Evolutionary conservation across 371 early-diverging fungal genomes (phyloP), one percentile per base, ranked within the genome.

Genomic region (Syncephalis plumigaleata): DNA sequence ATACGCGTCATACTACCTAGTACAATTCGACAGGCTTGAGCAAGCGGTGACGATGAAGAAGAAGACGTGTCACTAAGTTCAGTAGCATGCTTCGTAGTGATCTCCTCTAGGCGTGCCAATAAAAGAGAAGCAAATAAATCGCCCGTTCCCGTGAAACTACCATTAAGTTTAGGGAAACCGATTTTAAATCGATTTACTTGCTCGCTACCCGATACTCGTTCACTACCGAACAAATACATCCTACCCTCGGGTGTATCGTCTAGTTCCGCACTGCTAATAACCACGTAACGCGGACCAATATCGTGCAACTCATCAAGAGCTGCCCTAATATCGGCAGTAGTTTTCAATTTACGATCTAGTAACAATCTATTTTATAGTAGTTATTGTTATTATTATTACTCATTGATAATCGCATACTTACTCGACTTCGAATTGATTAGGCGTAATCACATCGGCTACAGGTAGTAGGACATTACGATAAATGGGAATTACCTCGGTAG

Each of bases 341-440:
- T 57, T 4, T 48, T 51, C n/a, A 87, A 74, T 26, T 58, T 65
- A 27, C 57, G 65, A 22, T 67, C 82, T 0, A 87, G 57, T 0
- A 93, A 66, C 18, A 67, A 56, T 51, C 79, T 77, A n/a, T n/a
- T n/a, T n/a, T n/a, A n/a, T n/a, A n/a, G 51, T 31, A 31, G 11
- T 31, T 22, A 21, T 15, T 20, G n/a, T 18, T 7, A 42, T 21
- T 8, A 42, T 2, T 23, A 39, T 48, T 21, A 42, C 18, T 49
- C 7, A 36, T 20, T n/a, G 15, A 36, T 17, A 24, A 31, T 38
- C 25, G 39, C 11, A 15, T 24, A 54, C 67, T 54, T 72, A 79
- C 79, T 88, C 87, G 17, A 86, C 84, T 59, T 94, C 93, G 42
- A 83, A 89, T 49, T 81, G 86, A 60, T 94, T 94, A 1, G 95